phyloP scores from a whole-genome alignment of 192 early-diverging fungal species.

The Rhizophlyctis rosea region DNA sequence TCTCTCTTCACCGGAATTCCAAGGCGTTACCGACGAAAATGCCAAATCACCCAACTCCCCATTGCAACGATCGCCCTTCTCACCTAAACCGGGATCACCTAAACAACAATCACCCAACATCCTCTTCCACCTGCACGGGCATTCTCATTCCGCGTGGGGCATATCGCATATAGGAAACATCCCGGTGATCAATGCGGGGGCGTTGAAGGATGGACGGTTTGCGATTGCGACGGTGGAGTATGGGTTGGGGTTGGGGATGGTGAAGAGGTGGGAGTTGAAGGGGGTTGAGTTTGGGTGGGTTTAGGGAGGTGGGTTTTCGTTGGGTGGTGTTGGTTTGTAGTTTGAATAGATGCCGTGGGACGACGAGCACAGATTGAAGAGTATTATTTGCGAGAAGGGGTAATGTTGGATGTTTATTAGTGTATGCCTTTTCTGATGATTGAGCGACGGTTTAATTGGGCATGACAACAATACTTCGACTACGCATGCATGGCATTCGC shows the following conservation, averaged over 20 bases:
- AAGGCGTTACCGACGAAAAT: constrained; percentile 5
- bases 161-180: constrained; percentile 21
- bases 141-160: constrained; percentile 24
- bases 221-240: constrained; percentile 24
- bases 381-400: too few species aligned
- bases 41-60: not conserved
- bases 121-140: constrained; percentile 26
- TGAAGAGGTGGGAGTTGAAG: constrained; percentile 8
- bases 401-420: too few species aligned
- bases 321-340: too few species aligned
- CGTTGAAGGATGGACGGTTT: constrained; percentile 24
- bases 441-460: too few species aligned
- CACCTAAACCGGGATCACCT: not conserved
- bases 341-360: too few species aligned
- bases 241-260: constrained; percentile 3
- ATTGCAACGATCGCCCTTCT: not conserved
- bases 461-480: too few species aligned
- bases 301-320: too few species aligned
- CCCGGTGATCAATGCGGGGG: constrained; percentile 28
- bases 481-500: too few species aligned
- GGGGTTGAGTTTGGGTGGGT: constrained; percentile 16
- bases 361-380: too few species aligned
- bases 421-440: too few species aligned
- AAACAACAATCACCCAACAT: constrained; percentile 1
- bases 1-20: constrained; percentile 9